Evolutionary conservation across 1,284 basidiomycete genomes (phyloP), one percentile per base, ranked within the genome.

Genomic region (Ganoderma multipileum): DNA sequence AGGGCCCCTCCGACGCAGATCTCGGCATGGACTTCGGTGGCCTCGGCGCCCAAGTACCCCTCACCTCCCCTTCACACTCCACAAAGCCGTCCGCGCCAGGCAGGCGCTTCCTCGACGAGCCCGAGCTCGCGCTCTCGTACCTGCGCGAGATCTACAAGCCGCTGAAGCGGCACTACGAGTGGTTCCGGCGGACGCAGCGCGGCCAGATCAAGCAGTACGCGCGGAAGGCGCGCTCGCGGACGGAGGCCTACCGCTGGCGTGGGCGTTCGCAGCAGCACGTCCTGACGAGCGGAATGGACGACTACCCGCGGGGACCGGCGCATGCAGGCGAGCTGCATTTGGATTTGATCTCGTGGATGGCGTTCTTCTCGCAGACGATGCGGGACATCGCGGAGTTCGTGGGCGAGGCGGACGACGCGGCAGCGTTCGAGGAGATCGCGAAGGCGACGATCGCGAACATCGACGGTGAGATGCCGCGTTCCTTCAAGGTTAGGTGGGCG

Each of bases 301-400:
- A 98, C 81, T 98, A 96, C 79, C 96, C 96, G 12, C 87, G 96
- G 64, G 95, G 89, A 12, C 89, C 90, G 39, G 92, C 97, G 9
- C 95, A 97, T 76, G 86, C 91, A 1, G 96, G 97, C 63, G 96
- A 98, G 82, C 83, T 98, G 65, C 96, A 98, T 79, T 80, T 98
- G 61, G 96, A 98, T 81, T 82, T 98, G 72, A 93, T 96, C 70
- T 92, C 92, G 47, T 98, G 96, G 96, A 95, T 98, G 92, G 96
- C 90, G 14, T 96, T 94, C 82, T 97, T 97, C 80, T 89, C 93
- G 50, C 86, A 91, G 72, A 97, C 95, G 33, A 97, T 97, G 95
- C 87, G 84, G 63, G 91, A 92, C 63, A 93, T 97, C 70, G 91
- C 95, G 0, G 89, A 87, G 69, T 96, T 92, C 77, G 83, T 97